Evolutionary conservation across 1,284 basidiomycete species (phyloP), one percentile per base, ranked within the genome.

Genomic region (Limonomyces culmigenus): DNA sequence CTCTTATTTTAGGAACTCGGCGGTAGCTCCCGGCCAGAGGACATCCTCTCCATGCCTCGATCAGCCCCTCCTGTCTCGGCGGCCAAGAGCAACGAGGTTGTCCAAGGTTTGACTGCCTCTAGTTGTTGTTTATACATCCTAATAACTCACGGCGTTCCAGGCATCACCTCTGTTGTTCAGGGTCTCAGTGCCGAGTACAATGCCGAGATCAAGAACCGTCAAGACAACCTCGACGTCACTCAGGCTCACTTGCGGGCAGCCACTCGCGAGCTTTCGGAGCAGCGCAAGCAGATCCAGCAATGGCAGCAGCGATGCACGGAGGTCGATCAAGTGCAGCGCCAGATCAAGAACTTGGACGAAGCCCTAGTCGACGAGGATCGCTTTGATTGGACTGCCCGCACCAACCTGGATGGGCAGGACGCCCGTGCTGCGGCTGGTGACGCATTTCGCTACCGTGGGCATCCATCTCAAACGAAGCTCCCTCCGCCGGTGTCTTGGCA

Each of bases 301-400:
- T 80, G 80, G 68, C 81, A 88, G 48, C 49, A 58, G 1, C 68
- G 70, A 32, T 76, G 79, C 37, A 67, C 63, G 8, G 78, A 86
- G 49, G 64, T 88, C 8, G 88, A 92, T 44, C 74, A 84, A 47
- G 62, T 84, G 11, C 65, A 67, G 19, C 77, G 84, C 47, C 72
- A 80, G 3, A 68, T 84, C 32, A 70, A 77, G 30, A 92, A 91
- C 49, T 65, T 95, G 16, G 73, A 85, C 46, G 73, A 74, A 20
- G 84, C 85, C 0, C 55, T 88, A n/a, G 52, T 55, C 10, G 74
- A 80, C 6, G 86, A 88, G 52, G 78, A 81, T 42, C 56, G 55
- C 39, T 79, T 85, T 44, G 87, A 92, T 51, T 93, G 87, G 87
- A 86, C 86, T 0, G 86, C 87, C 2, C 67, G 86, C n/a, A 74